Conservation (phyloP, 2,329 filamentous ascomycete species). For the Myriosclerotinia duriaeana region DNA sequence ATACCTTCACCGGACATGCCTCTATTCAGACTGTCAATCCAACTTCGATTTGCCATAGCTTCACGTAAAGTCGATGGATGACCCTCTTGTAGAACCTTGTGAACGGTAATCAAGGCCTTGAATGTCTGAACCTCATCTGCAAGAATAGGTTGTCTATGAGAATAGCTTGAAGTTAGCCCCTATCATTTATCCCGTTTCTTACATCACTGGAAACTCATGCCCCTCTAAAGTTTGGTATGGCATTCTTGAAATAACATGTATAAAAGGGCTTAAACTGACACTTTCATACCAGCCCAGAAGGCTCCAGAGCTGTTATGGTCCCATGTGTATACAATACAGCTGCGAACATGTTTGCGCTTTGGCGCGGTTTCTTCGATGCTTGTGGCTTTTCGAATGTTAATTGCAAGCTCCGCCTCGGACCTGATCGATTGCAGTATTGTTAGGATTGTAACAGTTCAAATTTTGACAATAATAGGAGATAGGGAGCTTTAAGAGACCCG, state of each 20-base stretch:
- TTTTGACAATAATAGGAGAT: constrained; percentile 1
- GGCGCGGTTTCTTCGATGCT: constrained; percentile 66
- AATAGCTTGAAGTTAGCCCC: constrained; percentile 25
- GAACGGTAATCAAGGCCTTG: constrained; percentile 94
- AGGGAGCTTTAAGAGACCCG: constrained; percentile 15
- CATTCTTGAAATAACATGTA: not conserved
- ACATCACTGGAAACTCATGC: not conserved
- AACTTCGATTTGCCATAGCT: constrained; percentile 81
- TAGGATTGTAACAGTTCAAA: constrained; percentile 26
- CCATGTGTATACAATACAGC: constrained; percentile 98
- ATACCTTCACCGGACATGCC: constrained; percentile 81
- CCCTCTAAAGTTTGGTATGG: not conserved
- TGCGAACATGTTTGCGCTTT: constrained; percentile 90
- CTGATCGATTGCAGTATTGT: constrained; percentile 43
- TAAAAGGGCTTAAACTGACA: constrained; percentile 57
- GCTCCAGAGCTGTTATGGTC: constrained; percentile 93
- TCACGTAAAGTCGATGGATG: constrained; percentile 86
- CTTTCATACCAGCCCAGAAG: constrained; percentile 98
- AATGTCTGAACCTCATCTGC: constrained; percentile 99
- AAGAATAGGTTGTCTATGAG: constrained; percentile 82
- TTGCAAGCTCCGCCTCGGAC: constrained; percentile 66
- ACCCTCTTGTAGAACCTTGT: constrained; percentile 96
- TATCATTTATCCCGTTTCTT: constrained; percentile 16
- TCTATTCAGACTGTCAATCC: constrained; percentile 89
- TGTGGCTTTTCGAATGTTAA: constrained; percentile 70